Evolutionary conservation across 306 rosid species (phyloP), one percentile per base, ranked within the genome.

Genomic region (Cicer yamashitae): DNA sequence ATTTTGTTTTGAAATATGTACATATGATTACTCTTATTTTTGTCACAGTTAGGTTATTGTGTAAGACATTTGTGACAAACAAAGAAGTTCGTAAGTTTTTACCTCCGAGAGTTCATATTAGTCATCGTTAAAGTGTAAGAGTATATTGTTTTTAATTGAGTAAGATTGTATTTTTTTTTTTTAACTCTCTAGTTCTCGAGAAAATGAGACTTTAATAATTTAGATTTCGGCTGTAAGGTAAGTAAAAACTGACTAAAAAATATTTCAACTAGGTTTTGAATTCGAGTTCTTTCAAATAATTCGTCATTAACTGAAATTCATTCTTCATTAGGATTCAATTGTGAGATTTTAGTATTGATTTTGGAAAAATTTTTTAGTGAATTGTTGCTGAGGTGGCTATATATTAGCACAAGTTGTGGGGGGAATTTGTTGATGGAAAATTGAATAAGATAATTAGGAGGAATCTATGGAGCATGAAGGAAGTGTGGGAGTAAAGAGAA

Each of bases 401-500:
- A 52, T 1, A 44, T 43, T 20, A 40, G 76, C 1, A 40, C 80
- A 74, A 67, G 76, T 74, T 74, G 46, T 20, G 30, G 46, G 10
- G 6, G 10, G 52, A 30, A 25, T 44, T 71, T 71, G 43, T 9
- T 72, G 15, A 67, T 61, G 46, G 40, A 41, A 39, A 62, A 8
- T 20, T 43, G n/a, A 76, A 43, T 30, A 1, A 9, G 7, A 60
- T 38, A 15, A 39, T 66, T 20, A 44, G 3, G 81, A 34, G 37
- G n/a, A 10, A 51, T 52, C 2, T 12, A 44, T 0, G 71, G 71
- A 66, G 60, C 44, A 30, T 15, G 54, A 54, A 70, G 50, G 17
- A 62, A 62, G 81, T 61, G 77, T 81, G 74, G 10, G 81, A 81
- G 78, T 76, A 70, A 81, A 81, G 74, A 54, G 47, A 66, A 75